Conservation (phyloP, 1,139 yeast species). For the Cylindricascospora bacillispora region DNA sequence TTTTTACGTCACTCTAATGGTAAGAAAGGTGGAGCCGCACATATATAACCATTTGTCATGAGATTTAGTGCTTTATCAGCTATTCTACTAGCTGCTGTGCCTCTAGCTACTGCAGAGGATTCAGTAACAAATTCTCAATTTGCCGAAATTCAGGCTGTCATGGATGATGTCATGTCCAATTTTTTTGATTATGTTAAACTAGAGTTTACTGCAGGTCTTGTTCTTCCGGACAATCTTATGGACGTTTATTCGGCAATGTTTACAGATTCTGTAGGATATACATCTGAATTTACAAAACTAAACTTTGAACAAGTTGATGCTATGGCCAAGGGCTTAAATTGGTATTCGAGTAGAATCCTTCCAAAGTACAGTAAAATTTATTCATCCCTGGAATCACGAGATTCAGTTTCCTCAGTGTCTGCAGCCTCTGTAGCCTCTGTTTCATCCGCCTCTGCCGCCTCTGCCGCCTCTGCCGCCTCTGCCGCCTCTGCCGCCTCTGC, state of each 20-base stretch:
- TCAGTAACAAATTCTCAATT: slow-evolving; percentile 5
- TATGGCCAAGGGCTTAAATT: slow-evolving; percentile 32
- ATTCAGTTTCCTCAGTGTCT: too few relatives aligned
- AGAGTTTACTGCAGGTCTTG: slow-evolving; percentile 26
- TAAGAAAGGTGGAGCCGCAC: too few relatives aligned
- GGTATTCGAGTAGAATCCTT: slow-evolving; percentile 32
- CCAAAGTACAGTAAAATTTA: too few relatives aligned
- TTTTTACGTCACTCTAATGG: too few relatives aligned
- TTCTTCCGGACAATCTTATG: slow-evolving; percentile 10
- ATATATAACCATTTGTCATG: too few relatives aligned
- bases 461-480: slow-evolving; percentile 9
- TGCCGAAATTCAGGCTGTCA: slow-evolving; percentile 6
- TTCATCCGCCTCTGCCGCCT: slow-evolving; percentile 3
- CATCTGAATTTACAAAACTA: slow-evolving; percentile 25
- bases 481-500: slow-evolving; percentile 1
- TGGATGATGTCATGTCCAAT: slow-evolving; percentile 6
- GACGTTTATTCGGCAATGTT: slow-evolving; percentile 8
- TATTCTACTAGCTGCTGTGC: slow-evolving; percentile 4
- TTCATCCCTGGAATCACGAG: too few relatives aligned
- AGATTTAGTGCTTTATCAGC: too few relatives aligned
- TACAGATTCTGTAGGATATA: slow-evolving; percentile 15
- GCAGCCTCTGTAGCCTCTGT: slow-evolving; percentile 6
- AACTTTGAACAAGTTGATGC: slow-evolving; percentile 23
- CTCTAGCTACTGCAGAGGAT: slow-evolving; percentile 4
- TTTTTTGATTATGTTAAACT: slow-evolving; percentile 4